Conservation (phyloP, 176 grass and related monocot species). For the Oryza australiensis region DNA sequence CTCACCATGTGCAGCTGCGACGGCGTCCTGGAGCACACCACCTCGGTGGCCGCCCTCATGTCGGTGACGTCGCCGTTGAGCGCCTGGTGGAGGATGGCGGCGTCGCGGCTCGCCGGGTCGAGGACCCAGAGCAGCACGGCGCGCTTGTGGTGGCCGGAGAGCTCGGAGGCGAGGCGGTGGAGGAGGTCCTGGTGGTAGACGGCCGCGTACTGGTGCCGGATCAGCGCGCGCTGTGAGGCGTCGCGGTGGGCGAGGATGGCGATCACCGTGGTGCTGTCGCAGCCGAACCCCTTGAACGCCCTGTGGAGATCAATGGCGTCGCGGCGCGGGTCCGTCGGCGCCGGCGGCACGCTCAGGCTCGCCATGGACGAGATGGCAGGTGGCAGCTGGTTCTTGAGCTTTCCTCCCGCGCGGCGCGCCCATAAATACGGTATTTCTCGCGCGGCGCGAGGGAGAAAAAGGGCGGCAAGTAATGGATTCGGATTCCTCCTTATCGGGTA, state of each 20-base stretch:
- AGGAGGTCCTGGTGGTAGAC: constrained; percentile 62
- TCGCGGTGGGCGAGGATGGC: constrained; percentile 79
- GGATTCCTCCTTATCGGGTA: not conserved
- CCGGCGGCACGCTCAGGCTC: constrained; percentile 71
- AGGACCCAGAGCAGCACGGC: constrained; percentile 82
- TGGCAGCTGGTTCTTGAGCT: no score
- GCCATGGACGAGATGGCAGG: constrained; percentile 31
- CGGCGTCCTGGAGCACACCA: constrained; percentile 76
- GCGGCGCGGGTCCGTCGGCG: constrained; percentile 55
- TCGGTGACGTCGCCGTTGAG: constrained; percentile 57
- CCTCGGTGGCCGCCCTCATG: constrained; percentile 59
- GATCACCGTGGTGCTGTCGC: constrained; percentile 69
- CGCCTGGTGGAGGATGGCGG: constrained; percentile 56
- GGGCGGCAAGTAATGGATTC: no score
- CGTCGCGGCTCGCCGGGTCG: constrained; percentile 75
- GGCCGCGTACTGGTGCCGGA: constrained; percentile 66
- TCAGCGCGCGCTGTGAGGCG: constrained; percentile 47
- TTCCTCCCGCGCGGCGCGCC: no score
- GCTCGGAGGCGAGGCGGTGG: constrained; percentile 62
- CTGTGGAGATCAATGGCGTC: constrained; percentile 89
- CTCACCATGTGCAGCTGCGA: constrained; percentile 61
- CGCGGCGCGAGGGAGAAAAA: no score
- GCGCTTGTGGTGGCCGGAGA: constrained; percentile 63
- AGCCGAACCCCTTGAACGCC: constrained; percentile 89
- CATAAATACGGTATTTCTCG: not conserved